Percentiles rank a stretch among this genome's conserved stretches.
Conservation (phyloP, 768 basidiomycete species). For the Phlebiopsis flavidoalba region DNA sequence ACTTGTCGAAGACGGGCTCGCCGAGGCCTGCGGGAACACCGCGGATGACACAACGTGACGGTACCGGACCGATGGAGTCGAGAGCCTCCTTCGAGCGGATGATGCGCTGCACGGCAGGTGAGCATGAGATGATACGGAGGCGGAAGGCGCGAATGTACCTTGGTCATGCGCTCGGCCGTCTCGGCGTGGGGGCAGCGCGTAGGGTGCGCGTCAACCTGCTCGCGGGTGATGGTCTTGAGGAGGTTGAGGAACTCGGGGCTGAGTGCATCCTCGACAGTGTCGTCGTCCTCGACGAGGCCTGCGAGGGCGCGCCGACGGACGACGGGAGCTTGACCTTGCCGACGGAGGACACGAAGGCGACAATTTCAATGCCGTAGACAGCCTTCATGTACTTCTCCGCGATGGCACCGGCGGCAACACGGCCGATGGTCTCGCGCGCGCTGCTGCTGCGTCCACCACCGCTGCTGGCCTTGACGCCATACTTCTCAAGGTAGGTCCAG, state of each 20-base stretch:
- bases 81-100: slow-evolving; percentile 83
- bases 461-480: slow-evolving; percentile 94
- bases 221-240: slow-evolving; percentile 74
- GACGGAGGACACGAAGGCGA: slow-evolving; percentile 95
- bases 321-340: slow-evolving; percentile 86
- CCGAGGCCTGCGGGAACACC: slow-evolving; percentile 88
- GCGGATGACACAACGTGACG: slow-evolving; percentile 88
- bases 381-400: slow-evolving; percentile 91
- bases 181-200: slow-evolving; percentile 89
- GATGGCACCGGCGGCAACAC: slow-evolving; percentile 97
- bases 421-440: slow-evolving; percentile 95
- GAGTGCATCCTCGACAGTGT: slow-evolving; percentile 64
- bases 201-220: slow-evolving; percentile 79
- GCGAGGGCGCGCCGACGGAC: slow-evolving; percentile 35
- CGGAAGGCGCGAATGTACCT: slow-evolving; percentile 41
- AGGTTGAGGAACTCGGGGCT: slow-evolving; percentile 80
- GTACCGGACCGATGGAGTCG: slow-evolving; percentile 97
- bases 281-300: slow-evolving; percentile 41
- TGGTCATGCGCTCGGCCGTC: slow-evolving; percentile 87
- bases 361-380: slow-evolving; percentile 88
- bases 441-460: slow-evolving; percentile 89
- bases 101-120: slow-evolving; percentile 61
- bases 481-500: slow-evolving; percentile 96
- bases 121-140: background rate
- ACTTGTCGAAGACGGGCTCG: slow-evolving; percentile 98